Evolutionary conservation across 495 filamentous ascomycete genomes (phyloP), one percentile per base, ranked within the genome.

Genomic region (Annulohypoxylon stygium): DNA sequence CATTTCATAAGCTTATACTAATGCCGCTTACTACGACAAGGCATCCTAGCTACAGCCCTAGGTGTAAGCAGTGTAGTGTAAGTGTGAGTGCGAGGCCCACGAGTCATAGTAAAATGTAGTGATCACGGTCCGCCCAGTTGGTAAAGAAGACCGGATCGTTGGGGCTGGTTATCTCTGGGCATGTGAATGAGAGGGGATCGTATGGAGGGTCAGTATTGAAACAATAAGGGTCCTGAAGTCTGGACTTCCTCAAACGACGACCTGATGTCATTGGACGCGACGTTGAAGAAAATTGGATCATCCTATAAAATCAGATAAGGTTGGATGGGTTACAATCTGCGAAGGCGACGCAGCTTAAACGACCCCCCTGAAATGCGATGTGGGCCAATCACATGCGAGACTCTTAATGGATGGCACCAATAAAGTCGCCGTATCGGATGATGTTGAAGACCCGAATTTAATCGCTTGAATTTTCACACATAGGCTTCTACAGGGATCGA

Each of bases 401-500:
- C 36, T 23, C 37, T 26, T 30, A 30, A 57, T 33, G 20, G 7
- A 2, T 61, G 69, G 65, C 41, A 61, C 61, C 61, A 69, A 66
- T 69, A 26, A n/a, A 59, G 67, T 63, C 55, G 4, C 51, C 62
- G 62, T 47, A 36, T 71, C 72, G 72, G 72, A 71, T 71, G 67
- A 75, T 75, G 72, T 75, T 75, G 51, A 75, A 68, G 26, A 75
- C 51, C 72, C 72, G 72, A 74, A 39, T 69, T 45, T 57, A 45
- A 62, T 70, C 62, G 57, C 57, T 16, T 25, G 16, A 14, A 45
- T 41, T 53, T 7, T 60, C 41, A 39, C 37, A 39, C 36, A 9
- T 39, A 23, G 10, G 53, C 14, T 48, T 58, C 18, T 18, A 25
- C 67, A 65, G 43, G 67, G 60, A 34, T 69, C 25, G 11, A 41